These are phyloP conservation scores for Capronia americana DNA, from an alignment of 2,329 filamentous ascomycete species.

Conservation along the genomic window DNA sequence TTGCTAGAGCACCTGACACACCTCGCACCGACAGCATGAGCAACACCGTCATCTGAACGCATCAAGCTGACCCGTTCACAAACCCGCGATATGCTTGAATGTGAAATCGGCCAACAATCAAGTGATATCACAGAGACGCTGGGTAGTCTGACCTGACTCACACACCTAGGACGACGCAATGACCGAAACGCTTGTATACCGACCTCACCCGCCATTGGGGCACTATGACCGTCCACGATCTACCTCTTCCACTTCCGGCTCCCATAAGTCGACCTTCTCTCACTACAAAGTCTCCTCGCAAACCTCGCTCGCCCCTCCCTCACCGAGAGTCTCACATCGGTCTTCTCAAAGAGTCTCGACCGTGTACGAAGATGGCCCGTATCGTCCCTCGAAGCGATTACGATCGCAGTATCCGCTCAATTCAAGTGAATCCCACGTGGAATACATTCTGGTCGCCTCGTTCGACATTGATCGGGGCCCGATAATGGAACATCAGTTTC, in stretches of 20 bases:
- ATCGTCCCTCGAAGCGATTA: conserved; percentile 56
- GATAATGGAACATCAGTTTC: conserved; percentile 98
- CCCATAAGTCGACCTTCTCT: conserved; percentile 46
- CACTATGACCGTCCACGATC: conserved; percentile 30
- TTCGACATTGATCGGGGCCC: conserved; percentile 97
- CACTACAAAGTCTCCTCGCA: conserved; percentile 60
- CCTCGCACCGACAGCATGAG: not conserved
- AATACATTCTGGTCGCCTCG: conserved; percentile 95
- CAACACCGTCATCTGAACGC: not conserved
- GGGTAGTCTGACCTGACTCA: not conserved
- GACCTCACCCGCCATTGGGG: conserved; percentile 24
- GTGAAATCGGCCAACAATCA: not conserved
- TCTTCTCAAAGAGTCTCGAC: conserved; percentile 48
- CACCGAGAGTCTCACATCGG: conserved; percentile 54
- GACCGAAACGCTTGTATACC: conserved; percentile 32
- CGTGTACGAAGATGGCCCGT: conserved; percentile 36
- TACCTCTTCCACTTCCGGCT: conserved; percentile 62
- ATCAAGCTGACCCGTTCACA: not conserved
- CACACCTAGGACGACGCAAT: conserved; percentile 18
- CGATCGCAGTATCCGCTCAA: conserved; percentile 79
- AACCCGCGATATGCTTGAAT: not conserved
- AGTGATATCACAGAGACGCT: not conserved
- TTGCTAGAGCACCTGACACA: not conserved
- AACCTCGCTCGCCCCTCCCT: conserved; percentile 62
- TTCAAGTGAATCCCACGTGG: conserved; percentile 87